phyloP scores from a whole-genome alignment of 768 basidiomycete species.

The Boletus vermiculosoides region DNA sequence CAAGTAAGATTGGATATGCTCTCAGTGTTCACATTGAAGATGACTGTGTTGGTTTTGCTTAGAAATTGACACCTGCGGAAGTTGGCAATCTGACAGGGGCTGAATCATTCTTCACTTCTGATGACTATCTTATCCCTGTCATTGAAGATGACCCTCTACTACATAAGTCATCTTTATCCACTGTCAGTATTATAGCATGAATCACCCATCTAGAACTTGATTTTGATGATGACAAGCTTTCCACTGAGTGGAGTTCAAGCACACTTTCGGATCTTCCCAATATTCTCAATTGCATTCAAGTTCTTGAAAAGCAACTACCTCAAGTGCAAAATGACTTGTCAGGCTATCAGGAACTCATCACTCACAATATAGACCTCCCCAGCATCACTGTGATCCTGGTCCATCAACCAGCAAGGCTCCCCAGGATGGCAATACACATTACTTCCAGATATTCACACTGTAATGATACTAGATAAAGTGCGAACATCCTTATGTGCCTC shows the following conservation, averaged over 20 bases:
- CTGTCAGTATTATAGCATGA: neutral
- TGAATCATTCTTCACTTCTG: conserved; percentile 66
- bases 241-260: conserved; percentile 1
- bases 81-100: conserved; percentile 49
- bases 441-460: conserved; percentile 86
- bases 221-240: conserved; percentile 40
- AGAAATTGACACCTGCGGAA: conserved; percentile 54
- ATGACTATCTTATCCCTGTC: conserved; percentile 79
- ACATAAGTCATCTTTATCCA: conserved; percentile 50
- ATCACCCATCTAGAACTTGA: conserved; percentile 49
- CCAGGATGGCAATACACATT: conserved; percentile 89
- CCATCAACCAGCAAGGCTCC: conserved; percentile 21
- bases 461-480: conserved; percentile 96
- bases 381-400: conserved; percentile 40
- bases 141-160: conserved; percentile 87
- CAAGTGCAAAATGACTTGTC: conserved; percentile 56
- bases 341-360: conserved; percentile 61
- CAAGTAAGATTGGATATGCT: conserved; percentile 42
- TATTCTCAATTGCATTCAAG: conserved; percentile 47
- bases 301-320: conserved; percentile 62
- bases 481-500: conserved; percentile 90
- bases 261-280: conserved; percentile 31
- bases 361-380: conserved; percentile 49
- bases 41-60: conserved; percentile 9
- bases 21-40: neutral